Evolutionary conservation across 345 rosid species (phyloP).

Genomic region (Brassica carinata): DNA sequence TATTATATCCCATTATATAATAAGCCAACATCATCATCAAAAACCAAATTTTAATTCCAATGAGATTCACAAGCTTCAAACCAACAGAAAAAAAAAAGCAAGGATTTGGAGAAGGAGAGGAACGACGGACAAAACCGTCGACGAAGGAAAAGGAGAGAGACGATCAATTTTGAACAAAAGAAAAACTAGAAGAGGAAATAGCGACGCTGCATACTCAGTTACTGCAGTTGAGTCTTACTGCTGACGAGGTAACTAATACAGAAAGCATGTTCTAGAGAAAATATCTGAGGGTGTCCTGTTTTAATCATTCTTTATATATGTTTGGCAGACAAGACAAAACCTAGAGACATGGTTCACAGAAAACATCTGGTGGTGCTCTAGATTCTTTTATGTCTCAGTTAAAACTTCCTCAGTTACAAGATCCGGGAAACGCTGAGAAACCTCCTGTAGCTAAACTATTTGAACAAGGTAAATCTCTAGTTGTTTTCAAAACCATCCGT

Average conservation of each 20-base stretch:
- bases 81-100: too few species aligned
- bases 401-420: conserved; percentile 59
- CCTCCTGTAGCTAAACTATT: conserved; percentile 88
- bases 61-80: too few species aligned
- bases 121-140: too few species aligned
- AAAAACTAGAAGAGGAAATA: conserved; percentile 81
- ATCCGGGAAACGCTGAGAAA: conserved; percentile 72
- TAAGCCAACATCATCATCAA: too few species aligned
- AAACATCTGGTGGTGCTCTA: conserved; percentile 49
- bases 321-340: conserved; percentile 65
- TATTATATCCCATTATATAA: too few species aligned
- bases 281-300: background rate
- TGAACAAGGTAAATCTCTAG: conserved; percentile 76
- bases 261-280: background rate
- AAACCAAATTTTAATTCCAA: too few species aligned
- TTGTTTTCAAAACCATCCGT: background rate
- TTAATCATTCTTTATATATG: background rate
- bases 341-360: conserved; percentile 67
- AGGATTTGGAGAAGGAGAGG: too few species aligned
- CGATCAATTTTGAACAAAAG: too few species aligned
- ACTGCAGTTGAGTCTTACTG: conserved; percentile 78
- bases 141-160: too few species aligned
- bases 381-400: conserved; percentile 60
- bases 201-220: conserved; percentile 71
- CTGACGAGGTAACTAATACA: conserved; percentile 74